Conservation (phyloP, 257 asterid genomes). For the Capsicum pubescens region DNA sequence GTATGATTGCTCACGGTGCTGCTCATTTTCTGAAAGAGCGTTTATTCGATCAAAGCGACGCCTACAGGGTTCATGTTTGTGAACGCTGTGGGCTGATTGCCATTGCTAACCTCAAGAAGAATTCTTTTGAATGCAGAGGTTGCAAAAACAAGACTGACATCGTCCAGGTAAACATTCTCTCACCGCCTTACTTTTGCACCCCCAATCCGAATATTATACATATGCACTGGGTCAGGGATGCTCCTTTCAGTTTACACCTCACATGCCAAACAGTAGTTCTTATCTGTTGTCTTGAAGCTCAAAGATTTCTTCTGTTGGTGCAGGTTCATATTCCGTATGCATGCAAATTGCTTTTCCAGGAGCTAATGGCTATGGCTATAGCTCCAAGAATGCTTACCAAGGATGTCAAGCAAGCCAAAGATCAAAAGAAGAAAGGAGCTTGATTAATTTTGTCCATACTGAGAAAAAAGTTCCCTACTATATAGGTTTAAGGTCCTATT, state of each 20-base stretch:
- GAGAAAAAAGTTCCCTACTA: not conserved
- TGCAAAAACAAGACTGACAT: slow-evolving; percentile 94
- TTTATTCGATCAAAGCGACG: slow-evolving; percentile 95
- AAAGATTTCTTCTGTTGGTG: slow-evolving; percentile 13
- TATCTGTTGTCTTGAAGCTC: not conserved
- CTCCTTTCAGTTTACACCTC: not conserved
- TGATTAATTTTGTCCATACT: slow-evolving; percentile 27
- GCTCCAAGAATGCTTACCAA: slow-evolving; percentile 96
- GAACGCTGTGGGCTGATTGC: slow-evolving; percentile 93
- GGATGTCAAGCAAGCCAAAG: slow-evolving; percentile 71
- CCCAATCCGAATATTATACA: not conserved
- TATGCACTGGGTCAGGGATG: not conserved
- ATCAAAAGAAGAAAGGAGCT: slow-evolving; percentile 62
- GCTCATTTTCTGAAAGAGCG: slow-evolving; percentile 93
- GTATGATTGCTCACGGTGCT: slow-evolving; percentile 99
- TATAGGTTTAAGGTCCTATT: not conserved
- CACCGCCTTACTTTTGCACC: slow-evolving; percentile 5
- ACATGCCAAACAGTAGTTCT: not conserved
- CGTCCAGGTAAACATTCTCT: slow-evolving; percentile 67
- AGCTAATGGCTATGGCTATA: slow-evolving; percentile 96
- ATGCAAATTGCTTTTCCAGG: slow-evolving; percentile 91
- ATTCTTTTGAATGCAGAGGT: slow-evolving; percentile 91
- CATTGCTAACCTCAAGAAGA: slow-evolving; percentile 90
- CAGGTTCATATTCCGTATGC: slow-evolving; percentile 97
- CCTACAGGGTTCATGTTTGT: slow-evolving; percentile 90